These are phyloP conservation scores for Mallotus repandus DNA, from an alignment of 441 rosid genomes.

Conservation along the genomic window DNA sequence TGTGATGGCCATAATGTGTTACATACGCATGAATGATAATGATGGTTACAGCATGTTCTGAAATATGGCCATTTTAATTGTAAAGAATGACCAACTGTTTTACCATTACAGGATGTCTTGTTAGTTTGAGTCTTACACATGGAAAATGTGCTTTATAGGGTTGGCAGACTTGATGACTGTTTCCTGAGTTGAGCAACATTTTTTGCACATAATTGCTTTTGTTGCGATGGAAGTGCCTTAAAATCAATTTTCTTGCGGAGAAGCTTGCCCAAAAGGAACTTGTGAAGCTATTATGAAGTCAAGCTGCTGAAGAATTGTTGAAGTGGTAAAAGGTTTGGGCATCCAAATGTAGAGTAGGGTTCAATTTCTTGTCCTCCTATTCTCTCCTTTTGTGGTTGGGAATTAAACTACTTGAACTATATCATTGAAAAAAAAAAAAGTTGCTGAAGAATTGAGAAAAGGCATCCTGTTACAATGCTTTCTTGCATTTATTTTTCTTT, in stretches of 20 bases:
- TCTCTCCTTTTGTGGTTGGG: too few species aligned
- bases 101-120: slow-evolving; percentile 5
- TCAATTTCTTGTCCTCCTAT: too few species aligned
- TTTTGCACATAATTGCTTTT: background rate
- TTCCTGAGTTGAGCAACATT: background rate
- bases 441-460: background rate
- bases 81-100: slow-evolving; percentile 8
- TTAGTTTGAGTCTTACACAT: background rate
- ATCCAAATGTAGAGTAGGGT: too few species aligned
- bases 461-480: background rate
- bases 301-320: background rate
- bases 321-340: background rate
- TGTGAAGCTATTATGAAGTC: background rate
- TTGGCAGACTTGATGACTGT: background rate
- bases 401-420: too few species aligned
- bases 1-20: slow-evolving; percentile 64
- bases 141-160: slow-evolving; percentile 1
- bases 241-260: slow-evolving; percentile 4
- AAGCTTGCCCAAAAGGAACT: slow-evolving; percentile 1
- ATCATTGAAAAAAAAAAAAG: too few species aligned
- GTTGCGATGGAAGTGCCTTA: background rate
- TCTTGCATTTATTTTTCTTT: too few species aligned
- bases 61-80: slow-evolving; percentile 17
- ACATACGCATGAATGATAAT: slow-evolving; percentile 46
- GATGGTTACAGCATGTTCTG: slow-evolving; percentile 55